phyloP scores from a whole-genome alignment of 495 filamentous ascomycete species.

The Daldinia concentrica region DNA sequence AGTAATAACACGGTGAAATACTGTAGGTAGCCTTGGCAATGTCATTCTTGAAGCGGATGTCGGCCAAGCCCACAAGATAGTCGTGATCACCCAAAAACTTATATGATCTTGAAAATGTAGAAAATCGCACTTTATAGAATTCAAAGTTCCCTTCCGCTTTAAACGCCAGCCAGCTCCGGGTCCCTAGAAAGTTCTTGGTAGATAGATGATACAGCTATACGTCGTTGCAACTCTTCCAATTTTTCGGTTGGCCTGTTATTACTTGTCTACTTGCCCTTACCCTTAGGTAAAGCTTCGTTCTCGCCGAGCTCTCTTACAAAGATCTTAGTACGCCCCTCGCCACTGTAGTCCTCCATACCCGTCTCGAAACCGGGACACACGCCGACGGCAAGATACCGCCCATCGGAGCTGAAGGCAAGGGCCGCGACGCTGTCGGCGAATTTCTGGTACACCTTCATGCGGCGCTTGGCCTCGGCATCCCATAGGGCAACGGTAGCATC shows the following conservation, averaged over 20 bases:
- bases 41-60: background rate
- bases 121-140: conserved; percentile 13
- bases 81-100: background rate
- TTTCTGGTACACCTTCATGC: conserved; percentile 89
- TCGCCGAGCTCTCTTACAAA: conserved; percentile 84
- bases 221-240: background rate
- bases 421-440: conserved; percentile 80
- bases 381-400: conserved; percentile 83
- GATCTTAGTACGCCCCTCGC: conserved; percentile 77
- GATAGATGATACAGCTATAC: conserved; percentile 9
- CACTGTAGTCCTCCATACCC: conserved; percentile 77
- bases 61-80: background rate
- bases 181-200: conserved; percentile 16
- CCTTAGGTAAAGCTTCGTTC: conserved; percentile 89
- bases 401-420: conserved; percentile 78
- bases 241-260: conserved; percentile 5
- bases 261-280: conserved; percentile 56
- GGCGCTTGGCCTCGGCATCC: conserved; percentile 91
- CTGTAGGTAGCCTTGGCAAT: background rate
- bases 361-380: conserved; percentile 93
- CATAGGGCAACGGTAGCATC: conserved; percentile 95
- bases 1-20: background rate
- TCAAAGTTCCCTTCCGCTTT: conserved; percentile 20
- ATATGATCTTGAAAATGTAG: background rate
- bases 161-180: conserved; percentile 40